Evolutionary conservation across 495 filamentous ascomycete species (phyloP), one percentile per base, ranked within the genome.

Genomic region (Xylaria scruposa): DNA sequence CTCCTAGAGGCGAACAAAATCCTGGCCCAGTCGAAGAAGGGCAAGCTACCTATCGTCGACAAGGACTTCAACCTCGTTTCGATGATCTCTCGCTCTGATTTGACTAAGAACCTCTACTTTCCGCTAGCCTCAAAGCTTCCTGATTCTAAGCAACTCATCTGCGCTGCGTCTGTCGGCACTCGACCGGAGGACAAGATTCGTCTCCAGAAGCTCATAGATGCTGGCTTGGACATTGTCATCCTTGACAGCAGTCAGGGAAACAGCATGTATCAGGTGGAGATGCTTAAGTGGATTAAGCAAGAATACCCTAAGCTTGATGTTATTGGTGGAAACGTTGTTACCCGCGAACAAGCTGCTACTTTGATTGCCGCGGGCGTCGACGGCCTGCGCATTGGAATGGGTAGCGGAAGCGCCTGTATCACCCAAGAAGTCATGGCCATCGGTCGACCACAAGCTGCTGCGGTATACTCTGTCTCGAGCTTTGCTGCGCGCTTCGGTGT

Each of bases 381-480:
- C 82, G 96, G 95, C 75, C 91, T 99, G 74, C 92, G 96, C 78
- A 99, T 99, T 82, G 96, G 96, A 80, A 99, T 99, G 96, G 96
- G 96, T 76, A 95, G 93, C 79, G 96, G 96, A 77, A 96, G 92
- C 75, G 96, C 96, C 78, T 99, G 96, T 84, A 99, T 99, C 78
- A 99, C 96, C 59, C 96, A 99, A 84, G 96, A 99, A 85, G 96
- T 99, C 78, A 99, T 99, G 96, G 96, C 96, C 67, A 94, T 98
- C 53, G 96, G 96, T 47, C 91, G 96, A 74, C 96, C 96, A 70
- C 96, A 99, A 84, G 96, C 96, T 21, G 92, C 93, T 13, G 89
- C 95, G 47, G 95, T 99, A 70, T 94, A 91, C 86, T 93, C 91
- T 78, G 95, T 98, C 74, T 89, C 92, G 71, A 82, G 86, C 31